Evolutionary conservation across 176 grass and related monocot genomes (phyloP), one percentile per base, ranked within the genome.

Genomic region (Oryza longistaminata): DNA sequence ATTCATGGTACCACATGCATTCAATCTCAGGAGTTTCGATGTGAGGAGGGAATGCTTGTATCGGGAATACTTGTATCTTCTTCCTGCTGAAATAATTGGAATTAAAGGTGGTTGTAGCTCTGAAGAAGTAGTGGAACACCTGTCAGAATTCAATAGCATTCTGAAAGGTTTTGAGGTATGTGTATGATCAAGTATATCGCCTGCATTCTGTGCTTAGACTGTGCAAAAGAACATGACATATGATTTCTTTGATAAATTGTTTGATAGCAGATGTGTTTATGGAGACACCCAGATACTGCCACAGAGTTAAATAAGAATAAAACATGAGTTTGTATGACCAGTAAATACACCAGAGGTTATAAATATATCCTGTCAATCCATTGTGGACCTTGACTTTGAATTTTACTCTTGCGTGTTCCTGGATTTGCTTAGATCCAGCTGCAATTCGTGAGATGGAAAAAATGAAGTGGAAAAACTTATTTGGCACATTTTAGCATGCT

Each of bases 1-100:
- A 7, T 49, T 49, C 44, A 72, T 82, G 72, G 31, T 74, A 55
- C 53, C 21, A 3, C 73, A 46, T 64, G 35, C 75, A 52, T 83
- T 83, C 74, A 48, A 52, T 66, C 61, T 19, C 68, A 99, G 96
- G 90, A 87, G 86, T 81, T 96, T 99, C 82, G 93, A 96, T 91
- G 91, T 92, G 76, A 99, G 93, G 86, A 90, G 82, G 83, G 96
- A 99, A 77, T 99, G 96, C 64, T 70, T 78, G 73, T 91, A 92
- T 53, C 86, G 90, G 25, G 86, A 90, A 53, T 94, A 96, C 75
- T 96, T 89, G 3, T 94, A 99, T 87, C 91, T 99, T 82, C 83
- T 99, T 58, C 96, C 96, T 86, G 93, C 91, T 75, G 88, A 96
- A 92, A 87, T 94, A 79, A 94, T 96, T 88, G 96, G 96, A 78